These are phyloP conservation scores for Gynochthodes officinalis DNA, from an alignment of 257 asterid genomes.

Conservation along the genomic window DNA sequence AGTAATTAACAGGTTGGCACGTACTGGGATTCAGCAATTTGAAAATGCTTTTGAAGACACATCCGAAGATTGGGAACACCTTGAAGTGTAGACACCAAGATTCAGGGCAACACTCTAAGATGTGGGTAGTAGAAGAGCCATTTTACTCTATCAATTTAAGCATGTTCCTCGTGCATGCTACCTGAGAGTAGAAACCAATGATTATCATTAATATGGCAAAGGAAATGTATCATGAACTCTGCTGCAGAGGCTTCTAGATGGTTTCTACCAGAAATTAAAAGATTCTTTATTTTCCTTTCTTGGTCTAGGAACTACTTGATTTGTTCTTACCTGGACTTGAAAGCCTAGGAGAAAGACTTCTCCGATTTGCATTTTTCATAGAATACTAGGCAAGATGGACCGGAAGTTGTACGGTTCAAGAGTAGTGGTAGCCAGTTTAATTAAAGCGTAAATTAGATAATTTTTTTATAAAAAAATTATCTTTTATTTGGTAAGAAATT, in stretches of 20 bases:
- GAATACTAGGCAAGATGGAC: no score
- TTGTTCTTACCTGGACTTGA: neutral
- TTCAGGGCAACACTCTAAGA: neutral
- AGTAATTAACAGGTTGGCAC: slow-evolving; percentile 49
- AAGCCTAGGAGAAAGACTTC: neutral
- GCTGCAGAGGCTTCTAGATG: neutral
- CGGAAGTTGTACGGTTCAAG: no score
- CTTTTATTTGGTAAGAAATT: no score
- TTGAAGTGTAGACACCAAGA: slow-evolving; percentile 9
- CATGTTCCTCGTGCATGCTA: neutral
- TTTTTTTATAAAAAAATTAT: no score
- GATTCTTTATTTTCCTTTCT: neutral
- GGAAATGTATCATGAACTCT: neutral
- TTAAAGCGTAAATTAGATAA: no score
- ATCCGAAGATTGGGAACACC: slow-evolving; percentile 39
- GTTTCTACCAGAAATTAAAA: neutral
- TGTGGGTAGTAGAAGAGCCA: neutral
- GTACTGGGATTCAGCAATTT: slow-evolving; percentile 35
- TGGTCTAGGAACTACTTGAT: neutral
- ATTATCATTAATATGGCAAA: neutral
- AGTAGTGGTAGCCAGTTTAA: no score
- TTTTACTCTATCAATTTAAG: neutral
- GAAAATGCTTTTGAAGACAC: slow-evolving; percentile 32
- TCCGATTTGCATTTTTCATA: neutral
- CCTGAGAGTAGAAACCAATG: neutral